These are phyloP conservation scores for Oryza longistaminata DNA, from an alignment of 176 grass and related monocot species.

Conservation along the genomic window DNA sequence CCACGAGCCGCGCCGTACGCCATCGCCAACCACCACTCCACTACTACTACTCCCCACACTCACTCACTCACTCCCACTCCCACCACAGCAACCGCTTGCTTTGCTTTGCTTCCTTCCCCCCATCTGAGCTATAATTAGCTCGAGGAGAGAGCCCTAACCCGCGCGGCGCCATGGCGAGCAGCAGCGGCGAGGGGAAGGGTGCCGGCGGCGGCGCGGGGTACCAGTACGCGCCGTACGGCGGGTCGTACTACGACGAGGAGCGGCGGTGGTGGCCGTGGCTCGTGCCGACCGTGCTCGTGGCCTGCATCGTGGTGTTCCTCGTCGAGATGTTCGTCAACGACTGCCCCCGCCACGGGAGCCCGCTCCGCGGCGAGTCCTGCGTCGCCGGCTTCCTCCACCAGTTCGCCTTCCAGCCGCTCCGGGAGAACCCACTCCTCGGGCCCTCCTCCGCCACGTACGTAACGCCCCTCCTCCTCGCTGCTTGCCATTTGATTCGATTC, in stretches of 20 bases:
- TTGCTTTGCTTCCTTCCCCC: not conserved
- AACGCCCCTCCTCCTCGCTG: slow-evolving; percentile 13
- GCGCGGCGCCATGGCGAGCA: slow-evolving; percentile 35
- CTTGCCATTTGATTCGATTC: not conserved
- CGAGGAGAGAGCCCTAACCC: not conserved
- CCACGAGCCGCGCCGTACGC: not conserved
- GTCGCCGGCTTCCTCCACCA: slow-evolving; percentile 62
- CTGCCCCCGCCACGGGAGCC: slow-evolving; percentile 54
- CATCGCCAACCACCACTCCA: slow-evolving; percentile 23
- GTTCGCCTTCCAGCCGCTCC: slow-evolving; percentile 81
- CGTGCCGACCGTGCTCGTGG: slow-evolving; percentile 65
- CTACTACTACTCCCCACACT: not conserved
- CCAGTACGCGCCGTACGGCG: slow-evolving; percentile 28
- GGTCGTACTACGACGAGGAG: slow-evolving; percentile 52
- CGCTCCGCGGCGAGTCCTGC: slow-evolving; percentile 50
- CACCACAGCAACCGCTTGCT: not conserved
- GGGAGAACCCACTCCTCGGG: slow-evolving; percentile 84
- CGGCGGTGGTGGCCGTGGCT: slow-evolving; percentile 72
- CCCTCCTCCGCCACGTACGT: slow-evolving; percentile 91
- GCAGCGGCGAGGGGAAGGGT: slow-evolving; percentile 41
- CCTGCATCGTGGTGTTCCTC: slow-evolving; percentile 69
- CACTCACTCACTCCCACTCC: not conserved
- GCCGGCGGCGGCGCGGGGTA: slow-evolving; percentile 7
- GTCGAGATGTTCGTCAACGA: slow-evolving; percentile 89
- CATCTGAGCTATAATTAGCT: slow-evolving; percentile 28